Conservation (phyloP, 495 filamentous ascomycete species). For the Neurospora sublineolata region DNA sequence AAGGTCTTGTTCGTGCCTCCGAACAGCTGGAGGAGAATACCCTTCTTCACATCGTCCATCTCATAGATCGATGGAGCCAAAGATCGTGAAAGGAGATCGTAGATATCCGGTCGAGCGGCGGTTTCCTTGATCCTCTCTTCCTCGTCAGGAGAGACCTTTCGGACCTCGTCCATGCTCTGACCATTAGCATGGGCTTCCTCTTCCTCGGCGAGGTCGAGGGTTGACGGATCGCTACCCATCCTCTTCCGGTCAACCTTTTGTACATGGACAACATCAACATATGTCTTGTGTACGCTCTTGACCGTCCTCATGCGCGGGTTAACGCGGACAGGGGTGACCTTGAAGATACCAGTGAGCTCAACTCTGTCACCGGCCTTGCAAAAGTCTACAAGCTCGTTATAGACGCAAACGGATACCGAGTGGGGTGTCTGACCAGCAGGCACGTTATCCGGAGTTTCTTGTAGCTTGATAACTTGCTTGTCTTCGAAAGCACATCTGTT, state of each 20-base stretch:
- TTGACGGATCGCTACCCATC: constrained; percentile 82
- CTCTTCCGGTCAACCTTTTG: constrained; percentile 93
- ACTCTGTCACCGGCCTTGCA: constrained; percentile 96
- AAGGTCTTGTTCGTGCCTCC: constrained; percentile 98
- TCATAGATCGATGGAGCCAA: constrained; percentile 93
- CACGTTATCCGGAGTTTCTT: constrained; percentile 90
- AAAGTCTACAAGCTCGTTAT: constrained; percentile 92
- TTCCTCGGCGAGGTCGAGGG: constrained; percentile 44
- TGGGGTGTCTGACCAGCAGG: constrained; percentile 97
- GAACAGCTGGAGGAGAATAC: constrained; percentile 89
- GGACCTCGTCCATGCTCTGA: constrained; percentile 64
- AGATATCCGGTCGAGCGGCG: constrained; percentile 73
- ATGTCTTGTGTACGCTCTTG: constrained; percentile 95
- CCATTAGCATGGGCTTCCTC: constrained; percentile 76
- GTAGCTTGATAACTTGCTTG: constrained; percentile 97
- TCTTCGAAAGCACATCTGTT: constrained; percentile 92
- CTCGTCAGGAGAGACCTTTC: constrained; percentile 82
- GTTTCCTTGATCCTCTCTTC: constrained; percentile 79
- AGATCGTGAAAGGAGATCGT: constrained; percentile 85
- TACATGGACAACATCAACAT: constrained; percentile 87
- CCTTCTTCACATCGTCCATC: constrained; percentile 98
- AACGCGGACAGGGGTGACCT: constrained; percentile 86
- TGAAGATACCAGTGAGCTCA: constrained; percentile 93
- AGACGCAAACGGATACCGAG: constrained; percentile 91
- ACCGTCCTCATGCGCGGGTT: constrained; percentile 86